Evolutionary conservation across 2,329 filamentous ascomycete species (phyloP).

Genomic region (Falciphora oryzae): DNA sequence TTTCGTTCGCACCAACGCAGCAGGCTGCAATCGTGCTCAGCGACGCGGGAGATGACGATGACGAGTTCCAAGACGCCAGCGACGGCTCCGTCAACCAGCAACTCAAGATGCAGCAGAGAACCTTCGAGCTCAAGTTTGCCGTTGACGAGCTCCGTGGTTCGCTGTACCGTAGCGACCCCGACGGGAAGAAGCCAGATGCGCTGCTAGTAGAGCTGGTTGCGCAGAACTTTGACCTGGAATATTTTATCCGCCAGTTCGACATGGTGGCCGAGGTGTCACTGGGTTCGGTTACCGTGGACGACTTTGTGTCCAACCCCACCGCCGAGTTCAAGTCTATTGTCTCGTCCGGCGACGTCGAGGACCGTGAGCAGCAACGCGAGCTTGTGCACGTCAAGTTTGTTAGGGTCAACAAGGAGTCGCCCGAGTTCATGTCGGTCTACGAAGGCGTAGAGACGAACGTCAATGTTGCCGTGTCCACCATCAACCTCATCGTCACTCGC

Average conservation of each 20-base stretch:
- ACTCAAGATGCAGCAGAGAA: slow-evolving; percentile 76
- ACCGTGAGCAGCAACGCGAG: slow-evolving; percentile 70
- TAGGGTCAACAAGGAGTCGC: slow-evolving; percentile 83
- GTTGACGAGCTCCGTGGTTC: slow-evolving; percentile 93
- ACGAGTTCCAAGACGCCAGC: slow-evolving; percentile 61
- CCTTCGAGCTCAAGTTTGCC: slow-evolving; percentile 94
- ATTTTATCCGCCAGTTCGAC: slow-evolving; percentile 83
- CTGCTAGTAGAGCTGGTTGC: slow-evolving; percentile 88
- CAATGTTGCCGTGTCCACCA: slow-evolving; percentile 85
- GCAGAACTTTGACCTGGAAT: slow-evolving; percentile 79
- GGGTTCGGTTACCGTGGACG: slow-evolving; percentile 81
- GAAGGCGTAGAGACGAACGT: slow-evolving; percentile 93
- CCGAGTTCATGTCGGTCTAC: slow-evolving; percentile 87
- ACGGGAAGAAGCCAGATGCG: slow-evolving; percentile 68
- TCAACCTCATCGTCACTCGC: slow-evolving; percentile 91
- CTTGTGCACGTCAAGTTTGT: slow-evolving; percentile 86
- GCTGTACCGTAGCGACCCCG: slow-evolving; percentile 78
- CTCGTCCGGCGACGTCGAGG: slow-evolving; percentile 70
- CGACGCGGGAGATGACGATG: slow-evolving; percentile 57
- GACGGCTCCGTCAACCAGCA: slow-evolving; percentile 50
- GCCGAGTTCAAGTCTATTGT: slow-evolving; percentile 96
- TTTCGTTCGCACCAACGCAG: slow-evolving; percentile 52
- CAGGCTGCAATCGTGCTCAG: slow-evolving; percentile 74
- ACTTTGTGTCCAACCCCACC: slow-evolving; percentile 84
- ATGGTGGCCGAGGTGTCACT: slow-evolving; percentile 90